Percentiles rank a stretch among this genome's conserved stretches.
phyloP scores from a whole-genome alignment of 1,284 basidiomycete species.

The Erythrobasidium hasegawianum region DNA sequence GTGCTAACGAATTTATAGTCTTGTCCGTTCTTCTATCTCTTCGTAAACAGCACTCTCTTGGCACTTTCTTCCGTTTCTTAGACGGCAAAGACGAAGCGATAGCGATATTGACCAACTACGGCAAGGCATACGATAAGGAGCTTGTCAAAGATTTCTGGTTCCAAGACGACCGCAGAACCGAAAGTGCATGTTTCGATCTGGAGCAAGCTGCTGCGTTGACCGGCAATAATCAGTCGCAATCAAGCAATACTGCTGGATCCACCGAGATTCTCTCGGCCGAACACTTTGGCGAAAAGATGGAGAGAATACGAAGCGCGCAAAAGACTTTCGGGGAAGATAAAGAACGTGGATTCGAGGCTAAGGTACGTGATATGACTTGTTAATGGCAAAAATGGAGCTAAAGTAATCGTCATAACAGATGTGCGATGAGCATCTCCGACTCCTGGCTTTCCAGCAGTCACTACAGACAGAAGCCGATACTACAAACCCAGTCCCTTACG shows the following conservation, averaged over 20 bases:
- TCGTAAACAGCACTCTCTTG: conserved; percentile 74
- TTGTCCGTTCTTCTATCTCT: conserved; percentile 85
- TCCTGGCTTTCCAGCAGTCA: conserved; percentile 75
- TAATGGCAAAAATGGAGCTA: too few species aligned
- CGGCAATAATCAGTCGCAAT: conserved; percentile 3
- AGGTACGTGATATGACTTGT: conserved; percentile 58
- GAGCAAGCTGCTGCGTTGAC: conserved; percentile 65
- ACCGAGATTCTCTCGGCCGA: conserved; percentile 45
- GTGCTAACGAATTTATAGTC: conserved; percentile 54
- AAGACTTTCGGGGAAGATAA: conserved; percentile 94
- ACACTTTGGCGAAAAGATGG: conserved; percentile 67
- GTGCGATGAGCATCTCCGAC: conserved; percentile 76
- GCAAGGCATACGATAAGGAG: conserved; percentile 80
- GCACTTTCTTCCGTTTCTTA: conserved; percentile 89
- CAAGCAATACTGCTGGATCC: background rate
- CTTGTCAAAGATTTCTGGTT: conserved; percentile 96
- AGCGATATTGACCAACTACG: conserved; percentile 79
- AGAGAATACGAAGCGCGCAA: conserved; percentile 72
- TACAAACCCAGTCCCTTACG: conserved; percentile 60
- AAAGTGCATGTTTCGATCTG: conserved; percentile 78
- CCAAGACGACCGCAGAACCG: conserved; percentile 90
- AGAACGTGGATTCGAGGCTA: conserved; percentile 81
- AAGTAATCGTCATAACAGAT: conserved; percentile 62
- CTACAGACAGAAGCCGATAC: conserved; percentile 80
- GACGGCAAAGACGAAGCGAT: conserved; percentile 76